Conservation (phyloP, 2,329 filamentous ascomycete genomes). For the Verticillium tricorpus region DNA sequence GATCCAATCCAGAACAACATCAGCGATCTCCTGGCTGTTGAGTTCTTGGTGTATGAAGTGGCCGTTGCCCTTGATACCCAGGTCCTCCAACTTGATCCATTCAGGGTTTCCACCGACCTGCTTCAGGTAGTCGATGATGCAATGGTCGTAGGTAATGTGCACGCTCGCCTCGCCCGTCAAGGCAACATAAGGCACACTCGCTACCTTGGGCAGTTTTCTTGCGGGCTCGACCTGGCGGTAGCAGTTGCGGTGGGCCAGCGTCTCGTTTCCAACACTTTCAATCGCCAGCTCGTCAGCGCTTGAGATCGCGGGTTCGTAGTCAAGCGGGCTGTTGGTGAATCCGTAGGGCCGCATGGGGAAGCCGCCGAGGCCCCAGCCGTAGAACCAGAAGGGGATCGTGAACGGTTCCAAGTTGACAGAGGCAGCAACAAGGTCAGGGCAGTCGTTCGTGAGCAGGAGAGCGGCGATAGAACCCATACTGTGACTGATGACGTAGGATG, state of each 20-base stretch:
- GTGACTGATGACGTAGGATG: constrained; percentile 24
- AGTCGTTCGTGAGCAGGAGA: constrained; percentile 24
- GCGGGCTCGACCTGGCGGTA: constrained; percentile 22
- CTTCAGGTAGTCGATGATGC: constrained; percentile 42
- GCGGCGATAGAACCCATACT: constrained; percentile 21
- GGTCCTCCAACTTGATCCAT: constrained; percentile 36
- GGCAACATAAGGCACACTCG: constrained; percentile 38
- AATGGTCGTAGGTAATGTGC: constrained; percentile 48
- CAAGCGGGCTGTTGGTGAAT: constrained; percentile 20
- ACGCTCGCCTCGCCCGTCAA: constrained; percentile 44
- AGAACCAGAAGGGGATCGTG: constrained; percentile 21
- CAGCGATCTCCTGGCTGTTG: constrained; percentile 37
- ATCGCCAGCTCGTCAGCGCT: constrained; percentile 18
- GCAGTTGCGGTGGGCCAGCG: constrained; percentile 15
- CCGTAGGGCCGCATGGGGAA: constrained; percentile 19
- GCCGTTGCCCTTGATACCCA: constrained; percentile 44
- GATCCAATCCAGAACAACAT: constrained; percentile 32
- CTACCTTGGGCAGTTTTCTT: constrained; percentile 38
- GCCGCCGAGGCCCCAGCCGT: constrained; percentile 14
- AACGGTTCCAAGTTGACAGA: constrained; percentile 26
- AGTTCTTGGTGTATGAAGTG: constrained; percentile 45
- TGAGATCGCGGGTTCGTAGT: constrained; percentile 21
- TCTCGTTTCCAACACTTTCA: constrained; percentile 18
- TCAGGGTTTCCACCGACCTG: constrained; percentile 41
- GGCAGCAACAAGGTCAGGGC: constrained; percentile 21